These are phyloP conservation scores for Penicillium pancosmium DNA, from an alignment of 495 filamentous ascomycete genomes.

Conservation along the genomic window DNA sequence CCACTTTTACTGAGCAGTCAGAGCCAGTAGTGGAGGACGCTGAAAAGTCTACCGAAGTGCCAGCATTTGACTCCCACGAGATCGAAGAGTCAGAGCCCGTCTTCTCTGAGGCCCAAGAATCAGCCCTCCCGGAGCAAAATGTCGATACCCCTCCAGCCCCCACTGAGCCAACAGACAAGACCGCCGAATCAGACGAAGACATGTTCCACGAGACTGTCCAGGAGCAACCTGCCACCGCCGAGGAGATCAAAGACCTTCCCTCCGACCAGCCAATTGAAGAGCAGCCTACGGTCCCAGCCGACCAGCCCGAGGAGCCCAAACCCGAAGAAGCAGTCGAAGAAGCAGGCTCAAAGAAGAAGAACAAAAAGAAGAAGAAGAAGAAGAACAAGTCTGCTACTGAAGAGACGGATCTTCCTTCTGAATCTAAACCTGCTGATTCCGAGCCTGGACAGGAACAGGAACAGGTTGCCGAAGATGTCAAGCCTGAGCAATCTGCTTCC, in stretches of 20 bases:
- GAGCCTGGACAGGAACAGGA: background rate
- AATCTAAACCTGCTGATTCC: conserved; percentile 4
- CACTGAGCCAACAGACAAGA: conserved; percentile 12
- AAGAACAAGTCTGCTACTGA: conserved; percentile 35
- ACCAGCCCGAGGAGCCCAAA: conserved; percentile 14
- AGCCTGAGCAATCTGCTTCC: conserved; percentile 17
- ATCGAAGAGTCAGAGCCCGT: background rate
- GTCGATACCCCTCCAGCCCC: conserved; percentile 2
- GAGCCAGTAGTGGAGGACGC: background rate
- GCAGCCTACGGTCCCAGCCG: background rate
- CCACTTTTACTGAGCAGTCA: background rate
- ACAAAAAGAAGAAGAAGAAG: conserved; percentile 42
- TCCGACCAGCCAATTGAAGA: background rate
- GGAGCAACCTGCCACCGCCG: conserved; percentile 9
- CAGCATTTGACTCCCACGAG: conserved; percentile 4
- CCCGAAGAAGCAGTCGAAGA: conserved; percentile 20
- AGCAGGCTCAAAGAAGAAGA: conserved; percentile 36
- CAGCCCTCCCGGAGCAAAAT: background rate
- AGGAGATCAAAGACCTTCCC: background rate
- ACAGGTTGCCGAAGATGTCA: conserved; percentile 9
- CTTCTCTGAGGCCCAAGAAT: background rate
- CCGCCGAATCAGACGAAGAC: conserved; percentile 24
- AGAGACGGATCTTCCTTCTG: conserved; percentile 20
- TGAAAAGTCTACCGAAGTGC: background rate
- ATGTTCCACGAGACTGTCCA: conserved; percentile 30